Percentiles rank a stretch among this genome's conserved stretches.
Conservation (phyloP, 148 eudicot species). For the Fagopyrum homotropicum region DNA sequence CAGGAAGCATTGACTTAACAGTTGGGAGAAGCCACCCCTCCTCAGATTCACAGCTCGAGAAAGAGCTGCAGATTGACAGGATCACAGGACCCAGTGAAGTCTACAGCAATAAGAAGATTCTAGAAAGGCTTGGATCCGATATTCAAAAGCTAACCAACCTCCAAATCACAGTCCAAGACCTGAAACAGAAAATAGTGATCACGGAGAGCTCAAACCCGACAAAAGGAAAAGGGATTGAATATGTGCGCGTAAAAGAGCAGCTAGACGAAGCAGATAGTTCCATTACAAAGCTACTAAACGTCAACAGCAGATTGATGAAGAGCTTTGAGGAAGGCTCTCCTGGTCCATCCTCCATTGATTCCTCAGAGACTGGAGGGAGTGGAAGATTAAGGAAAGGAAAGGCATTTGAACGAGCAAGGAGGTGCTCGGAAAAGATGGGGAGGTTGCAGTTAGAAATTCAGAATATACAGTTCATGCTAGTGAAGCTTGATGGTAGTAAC, state of each 20-base stretch:
- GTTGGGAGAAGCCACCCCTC: conserved; percentile 34
- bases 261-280: conserved; percentile 66
- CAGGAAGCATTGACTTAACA: conserved; percentile 46
- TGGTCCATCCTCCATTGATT: conserved; percentile 28
- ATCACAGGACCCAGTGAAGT: conserved; percentile 36
- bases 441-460: conserved; percentile 79
- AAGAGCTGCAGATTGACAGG: conserved; percentile 61
- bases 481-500: conserved; percentile 49
- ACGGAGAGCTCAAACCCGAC: conserved; percentile 33
- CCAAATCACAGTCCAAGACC: conserved; percentile 73
- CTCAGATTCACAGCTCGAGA: conserved; percentile 37
- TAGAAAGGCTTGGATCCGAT: conserved; percentile 82
- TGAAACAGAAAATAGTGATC: conserved; percentile 52
- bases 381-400: conserved; percentile 31
- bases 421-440: conserved; percentile 77
- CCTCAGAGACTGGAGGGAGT: conserved; percentile 34
- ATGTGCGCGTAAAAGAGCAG: conserved; percentile 56
- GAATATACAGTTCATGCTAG: conserved; percentile 60
- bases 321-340: conserved; percentile 41
- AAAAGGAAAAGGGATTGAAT: conserved; percentile 43
- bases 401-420: conserved; percentile 58
- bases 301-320: conserved; percentile 54
- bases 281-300: conserved; percentile 50
- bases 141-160: conserved; percentile 80
- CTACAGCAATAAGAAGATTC: conserved; percentile 43